A percentile compares a stretch with the other conserved stretches of the same genome.
phyloP scores from a whole-genome alignment of 768 basidiomycete species.

The Mycena epipterygia region DNA sequence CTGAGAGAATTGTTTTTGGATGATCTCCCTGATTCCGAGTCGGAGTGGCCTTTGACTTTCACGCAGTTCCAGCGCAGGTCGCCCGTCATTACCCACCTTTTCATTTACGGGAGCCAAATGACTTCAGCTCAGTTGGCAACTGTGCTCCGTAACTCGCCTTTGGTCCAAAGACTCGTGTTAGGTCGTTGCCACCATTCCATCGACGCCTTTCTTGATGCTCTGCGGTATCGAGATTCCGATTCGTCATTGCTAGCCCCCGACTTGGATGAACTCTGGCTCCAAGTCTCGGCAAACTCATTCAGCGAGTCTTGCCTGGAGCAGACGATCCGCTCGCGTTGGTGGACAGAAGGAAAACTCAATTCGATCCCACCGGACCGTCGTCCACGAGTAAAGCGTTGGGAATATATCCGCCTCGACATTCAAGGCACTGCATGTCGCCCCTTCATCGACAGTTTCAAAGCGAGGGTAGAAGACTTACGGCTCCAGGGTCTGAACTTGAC shows the following conservation, averaged over 20 bases:
- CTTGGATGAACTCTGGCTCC: background rate
- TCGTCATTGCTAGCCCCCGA: background rate
- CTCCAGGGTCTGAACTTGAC: background rate
- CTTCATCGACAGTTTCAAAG: background rate
- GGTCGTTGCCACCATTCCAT: background rate
- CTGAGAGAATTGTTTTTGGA: background rate
- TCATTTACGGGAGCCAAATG: background rate
- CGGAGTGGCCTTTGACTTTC: background rate
- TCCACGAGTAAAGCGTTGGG: background rate
- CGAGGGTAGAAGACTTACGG: background rate
- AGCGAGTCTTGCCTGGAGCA: background rate
- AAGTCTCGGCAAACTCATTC: background rate
- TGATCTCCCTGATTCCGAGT: background rate
- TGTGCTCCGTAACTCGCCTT: background rate
- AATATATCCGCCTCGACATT: background rate
- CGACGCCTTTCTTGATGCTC: background rate
- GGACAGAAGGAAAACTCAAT: background rate
- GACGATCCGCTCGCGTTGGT: constrained; percentile 9
- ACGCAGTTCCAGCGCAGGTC: background rate
- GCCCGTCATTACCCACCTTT: background rate
- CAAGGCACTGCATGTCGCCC: background rate
- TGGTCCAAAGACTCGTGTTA: background rate
- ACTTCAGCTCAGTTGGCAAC: background rate
- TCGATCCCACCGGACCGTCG: background rate
- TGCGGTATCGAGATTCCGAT: background rate